Evolutionary conservation across 1,284 basidiomycete species (phyloP).

Genomic region (Fomitiporia mediterranea): DNA sequence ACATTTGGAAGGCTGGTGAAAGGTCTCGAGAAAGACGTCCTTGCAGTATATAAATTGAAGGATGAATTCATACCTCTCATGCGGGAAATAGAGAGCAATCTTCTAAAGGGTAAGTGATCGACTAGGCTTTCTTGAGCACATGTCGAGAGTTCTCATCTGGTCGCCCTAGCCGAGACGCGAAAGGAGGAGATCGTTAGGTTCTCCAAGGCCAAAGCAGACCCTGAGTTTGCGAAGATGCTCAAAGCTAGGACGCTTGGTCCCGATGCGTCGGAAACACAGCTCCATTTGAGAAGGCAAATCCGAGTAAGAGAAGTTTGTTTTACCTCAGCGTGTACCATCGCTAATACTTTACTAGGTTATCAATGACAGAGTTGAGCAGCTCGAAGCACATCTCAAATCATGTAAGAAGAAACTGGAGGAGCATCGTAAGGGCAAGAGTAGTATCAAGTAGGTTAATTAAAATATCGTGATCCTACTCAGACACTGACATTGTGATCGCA

Average conservation of each 20-base stretch:
- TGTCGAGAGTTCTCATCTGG: background rate
- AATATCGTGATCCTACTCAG: background rate
- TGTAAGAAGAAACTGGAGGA: slow-evolving; percentile 68
- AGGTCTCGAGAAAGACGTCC: slow-evolving; percentile 48
- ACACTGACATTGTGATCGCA: slow-evolving; percentile 9
- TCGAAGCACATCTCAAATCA: slow-evolving; percentile 67
- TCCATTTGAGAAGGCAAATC: slow-evolving; percentile 64
- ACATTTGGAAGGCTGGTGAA: slow-evolving; percentile 47
- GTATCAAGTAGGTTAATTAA: slow-evolving; percentile 52
- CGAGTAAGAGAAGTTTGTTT: slow-evolving; percentile 41
- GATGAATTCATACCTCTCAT: slow-evolving; percentile 39
- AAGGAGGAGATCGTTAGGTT: slow-evolving; percentile 75
- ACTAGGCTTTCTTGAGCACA: background rate
- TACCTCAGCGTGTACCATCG: slow-evolving; percentile 5
- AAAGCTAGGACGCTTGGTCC: slow-evolving; percentile 80
- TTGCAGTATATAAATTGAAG: slow-evolving; percentile 41
- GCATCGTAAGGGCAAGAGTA: slow-evolving; percentile 56
- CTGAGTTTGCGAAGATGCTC: slow-evolving; percentile 76
- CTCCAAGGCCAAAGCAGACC: slow-evolving; percentile 68
- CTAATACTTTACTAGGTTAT: slow-evolving; percentile 43
- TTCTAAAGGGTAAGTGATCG: slow-evolving; percentile 57
- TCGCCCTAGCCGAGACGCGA: slow-evolving; percentile 57
- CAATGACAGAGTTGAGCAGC: slow-evolving; percentile 66
- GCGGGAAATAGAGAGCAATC: slow-evolving; percentile 53
- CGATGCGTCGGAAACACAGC: slow-evolving; percentile 82